A percentile compares a stretch with the other conserved stretches of the same genome.
Evolutionary conservation across 768 basidiomycete species (phyloP).

Genomic region (Lyophyllum shimeji): DNA sequence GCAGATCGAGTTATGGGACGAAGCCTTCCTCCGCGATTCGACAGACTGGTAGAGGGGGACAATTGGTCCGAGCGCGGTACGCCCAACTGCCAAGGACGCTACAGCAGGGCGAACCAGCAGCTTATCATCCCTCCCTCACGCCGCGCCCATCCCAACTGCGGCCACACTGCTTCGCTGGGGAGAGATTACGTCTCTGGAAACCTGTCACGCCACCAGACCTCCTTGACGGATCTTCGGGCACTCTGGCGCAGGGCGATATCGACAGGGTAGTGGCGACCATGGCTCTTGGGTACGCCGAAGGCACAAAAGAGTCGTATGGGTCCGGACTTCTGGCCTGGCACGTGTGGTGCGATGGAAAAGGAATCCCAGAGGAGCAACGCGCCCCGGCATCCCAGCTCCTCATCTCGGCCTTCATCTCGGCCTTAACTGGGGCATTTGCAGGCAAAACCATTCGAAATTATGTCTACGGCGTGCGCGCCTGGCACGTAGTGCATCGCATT

Average conservation of each 20-base stretch:
- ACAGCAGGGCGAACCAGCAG: background rate
- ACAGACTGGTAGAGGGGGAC: no score
- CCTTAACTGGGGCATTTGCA: constrained; percentile 30
- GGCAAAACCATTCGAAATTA: constrained; percentile 35
- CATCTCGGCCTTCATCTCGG: constrained; percentile 27
- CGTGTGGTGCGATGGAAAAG: constrained; percentile 32
- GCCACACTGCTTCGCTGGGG: constrained; percentile 26
- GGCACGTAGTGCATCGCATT: constrained; percentile 30
- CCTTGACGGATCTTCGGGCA: background rate
- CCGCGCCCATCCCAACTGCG: constrained; percentile 17
- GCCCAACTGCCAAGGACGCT: background rate
- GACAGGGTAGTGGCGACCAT: background rate
- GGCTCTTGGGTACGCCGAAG: background rate
- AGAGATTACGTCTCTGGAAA: constrained; percentile 25
- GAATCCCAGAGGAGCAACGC: constrained; percentile 30
- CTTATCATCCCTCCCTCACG: constrained; percentile 12
- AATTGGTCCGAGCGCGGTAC: no score
- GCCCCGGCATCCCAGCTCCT: constrained; percentile 26
- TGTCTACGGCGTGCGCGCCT: constrained; percentile 37
- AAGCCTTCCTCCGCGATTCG: no score
- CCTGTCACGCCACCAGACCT: constrained; percentile 8
- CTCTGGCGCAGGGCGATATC: background rate
- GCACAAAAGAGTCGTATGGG: background rate
- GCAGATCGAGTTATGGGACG: no score
- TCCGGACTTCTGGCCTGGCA: constrained; percentile 37